Base-by-base conservation (phyloP, 441 rosid species). In the Pelargonium cotyledonis region DNA sequence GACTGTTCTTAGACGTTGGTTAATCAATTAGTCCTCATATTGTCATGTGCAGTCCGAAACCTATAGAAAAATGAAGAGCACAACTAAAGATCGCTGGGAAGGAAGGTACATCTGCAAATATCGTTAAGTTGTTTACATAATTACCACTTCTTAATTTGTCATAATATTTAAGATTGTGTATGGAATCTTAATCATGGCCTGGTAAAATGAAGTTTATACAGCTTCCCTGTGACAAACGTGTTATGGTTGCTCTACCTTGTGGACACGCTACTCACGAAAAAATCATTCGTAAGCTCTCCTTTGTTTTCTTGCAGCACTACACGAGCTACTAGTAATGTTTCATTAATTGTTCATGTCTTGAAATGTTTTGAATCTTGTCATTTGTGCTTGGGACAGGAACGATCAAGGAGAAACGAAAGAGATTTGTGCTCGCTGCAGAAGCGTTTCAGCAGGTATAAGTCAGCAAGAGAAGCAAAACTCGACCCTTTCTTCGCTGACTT, bases 181-280 rank as follows among this genome's bases (percentile, higher is more conserved):
- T 11, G 49, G 26, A 12, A 12, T 43, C 10, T 66, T 18, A 47
- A 69, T 46, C 12, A 1, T 4, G 19, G 65, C 67, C 11, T 2
- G 3, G 31, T 26, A 26, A 29, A 65, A 65, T 71, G 44, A 49
- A 65, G 18, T 35, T 47, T 78, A 63, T 66, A 68, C 95, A 95
- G 97, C 77, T 92, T 90, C 57, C 87, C 99, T 12, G 86, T 77
- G 78, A 95, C 98, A 60, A 95, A 95, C 76, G 95, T 92, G 73
- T 71, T 95, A n/a, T 95, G 99, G 98, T 75, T 92, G 85, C 71
- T 85, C 61, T 95, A 95, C 79, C 79, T 95, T 77, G 90, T 90
- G 73, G 98, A 89, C 73, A 85, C 85, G 68, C 70, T 95, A 69
- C 93, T 92, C 53, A 72, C 80, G 67, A 90, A 92, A 85, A 95